A percentile compares a stretch with the other conserved stretches of the same genome.
Evolutionary conservation across 192 early-diverging fungal species (phyloP).

Genomic region (Backusella morwellensis): DNA sequence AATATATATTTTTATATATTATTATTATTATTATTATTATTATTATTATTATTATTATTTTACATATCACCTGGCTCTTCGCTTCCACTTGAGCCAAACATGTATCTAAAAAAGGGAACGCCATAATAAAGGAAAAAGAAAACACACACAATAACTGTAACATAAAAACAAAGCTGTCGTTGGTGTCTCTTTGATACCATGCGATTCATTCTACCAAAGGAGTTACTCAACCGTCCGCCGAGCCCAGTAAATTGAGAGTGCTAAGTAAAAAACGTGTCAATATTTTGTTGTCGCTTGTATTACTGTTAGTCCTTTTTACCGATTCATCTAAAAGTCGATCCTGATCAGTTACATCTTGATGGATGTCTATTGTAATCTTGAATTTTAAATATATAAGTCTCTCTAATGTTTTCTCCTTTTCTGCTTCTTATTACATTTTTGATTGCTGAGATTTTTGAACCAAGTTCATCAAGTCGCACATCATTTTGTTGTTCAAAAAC

Average conservation of each 20-base stretch:
- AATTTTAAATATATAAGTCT: not conserved
- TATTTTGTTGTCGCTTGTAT: not conserved
- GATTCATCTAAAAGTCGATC: constrained; percentile 37
- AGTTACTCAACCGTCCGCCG: constrained; percentile 22
- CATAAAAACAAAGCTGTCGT: constrained; percentile 38
- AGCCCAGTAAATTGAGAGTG: constrained; percentile 26
- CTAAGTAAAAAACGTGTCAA: constrained; percentile 14
- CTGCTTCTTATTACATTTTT: constrained; percentile 41
- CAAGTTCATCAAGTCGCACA: constrained; percentile 50
- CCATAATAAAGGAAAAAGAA: constrained; percentile 38
- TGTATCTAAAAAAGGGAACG: not conserved
- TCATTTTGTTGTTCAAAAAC: constrained; percentile 56
- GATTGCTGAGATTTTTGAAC: constrained; percentile 50
- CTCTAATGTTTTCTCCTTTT: not conserved
- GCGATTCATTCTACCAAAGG: constrained; percentile 34
- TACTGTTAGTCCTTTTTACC: constrained; percentile 17
- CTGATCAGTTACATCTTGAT: constrained; percentile 43
- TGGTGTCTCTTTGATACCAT: constrained; percentile 43
- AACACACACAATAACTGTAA: constrained; percentile 11
- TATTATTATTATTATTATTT: not conserved
- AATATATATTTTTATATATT: not conserved
- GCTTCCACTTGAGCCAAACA: not conserved
- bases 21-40: not conserved
- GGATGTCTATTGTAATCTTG: constrained; percentile 48
- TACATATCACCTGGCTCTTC: constrained; percentile 10